Percentiles rank a stretch among this genome's conserved stretches.
These are phyloP conservation scores for Colletotrichum navitas DNA, from an alignment of 2,329 filamentous ascomycete species.

Conservation along the genomic window DNA sequence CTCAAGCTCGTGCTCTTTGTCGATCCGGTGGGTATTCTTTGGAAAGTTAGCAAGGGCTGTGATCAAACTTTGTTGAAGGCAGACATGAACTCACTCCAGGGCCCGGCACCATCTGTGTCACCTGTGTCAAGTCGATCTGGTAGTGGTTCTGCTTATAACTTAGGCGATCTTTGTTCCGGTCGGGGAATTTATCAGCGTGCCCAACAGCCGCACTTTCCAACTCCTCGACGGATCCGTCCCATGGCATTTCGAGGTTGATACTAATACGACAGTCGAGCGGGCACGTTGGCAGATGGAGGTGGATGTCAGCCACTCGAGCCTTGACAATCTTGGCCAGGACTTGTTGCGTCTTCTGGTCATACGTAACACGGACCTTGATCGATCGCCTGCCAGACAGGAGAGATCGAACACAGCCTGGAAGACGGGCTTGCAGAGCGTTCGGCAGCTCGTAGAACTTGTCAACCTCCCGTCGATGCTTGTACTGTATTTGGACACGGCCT, in stretches of 20 bases:
- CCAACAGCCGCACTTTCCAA: constrained; percentile 57
- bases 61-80: background rate
- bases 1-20: constrained; percentile 85
- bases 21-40: constrained; percentile 56
- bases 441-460: constrained; percentile 88
- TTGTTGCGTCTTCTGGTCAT: constrained; percentile 78
- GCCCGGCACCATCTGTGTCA: constrained; percentile 65
- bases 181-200: constrained; percentile 59
- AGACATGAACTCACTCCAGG: constrained; percentile 52
- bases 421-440: constrained; percentile 65
- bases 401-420: constrained; percentile 74
- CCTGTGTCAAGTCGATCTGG: constrained; percentile 93
- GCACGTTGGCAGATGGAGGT: constrained; percentile 82
- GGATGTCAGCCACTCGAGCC: constrained; percentile 86
- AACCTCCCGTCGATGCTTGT: constrained; percentile 84
- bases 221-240: constrained; percentile 75
- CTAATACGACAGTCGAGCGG: constrained; percentile 93
- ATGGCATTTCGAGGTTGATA: constrained; percentile 94
- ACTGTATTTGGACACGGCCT: constrained; percentile 75
- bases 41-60: constrained; percentile 36
- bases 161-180: constrained; percentile 89
- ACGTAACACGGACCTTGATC: constrained; percentile 79
- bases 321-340: constrained; percentile 91
- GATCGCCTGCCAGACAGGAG: constrained; percentile 69
- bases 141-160: constrained; percentile 91